Conservation (phyloP, 2,329 filamentous ascomycete genomes). For the Claviceps sp. region DNA sequence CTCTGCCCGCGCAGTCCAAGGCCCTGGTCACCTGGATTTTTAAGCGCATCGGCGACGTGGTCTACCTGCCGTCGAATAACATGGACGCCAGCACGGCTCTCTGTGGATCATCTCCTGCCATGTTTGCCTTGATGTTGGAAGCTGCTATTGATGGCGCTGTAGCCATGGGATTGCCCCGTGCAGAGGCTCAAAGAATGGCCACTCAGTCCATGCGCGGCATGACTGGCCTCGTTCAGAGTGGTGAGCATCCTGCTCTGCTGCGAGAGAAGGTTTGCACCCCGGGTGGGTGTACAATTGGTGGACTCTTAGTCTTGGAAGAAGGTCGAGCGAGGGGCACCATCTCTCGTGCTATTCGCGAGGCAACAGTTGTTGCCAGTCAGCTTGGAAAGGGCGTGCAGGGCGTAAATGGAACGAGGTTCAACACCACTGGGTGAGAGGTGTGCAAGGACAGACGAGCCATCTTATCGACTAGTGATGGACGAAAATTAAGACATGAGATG, state of each 20-base stretch:
- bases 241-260: conserved; percentile 63
- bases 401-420: conserved; percentile 22
- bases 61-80: conserved; percentile 48
- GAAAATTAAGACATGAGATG: too few species aligned
- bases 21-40: conserved; percentile 64
- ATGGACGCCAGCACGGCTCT: conserved; percentile 67
- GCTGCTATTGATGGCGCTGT: conserved; percentile 65
- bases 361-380: conserved; percentile 55
- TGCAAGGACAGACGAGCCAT: neutral
- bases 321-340: conserved; percentile 54
- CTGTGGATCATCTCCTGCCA: conserved; percentile 62
- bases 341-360: conserved; percentile 55
- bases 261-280: conserved; percentile 67
- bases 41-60: conserved; percentile 56
- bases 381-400: conserved; percentile 29
- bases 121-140: conserved; percentile 64
- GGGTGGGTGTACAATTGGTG: conserved; percentile 66
- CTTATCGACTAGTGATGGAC: neutral
- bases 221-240: conserved; percentile 52
- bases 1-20: conserved; percentile 38
- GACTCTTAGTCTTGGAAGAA: conserved; percentile 61
- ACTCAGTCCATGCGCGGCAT: conserved; percentile 67
- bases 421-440: conserved; percentile 3
- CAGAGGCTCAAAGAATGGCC: conserved; percentile 63
- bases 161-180: conserved; percentile 61